Evolutionary conservation across 2,329 filamentous ascomycete genomes (phyloP).

Genomic region (Thermomyces lanuginosus): DNA sequence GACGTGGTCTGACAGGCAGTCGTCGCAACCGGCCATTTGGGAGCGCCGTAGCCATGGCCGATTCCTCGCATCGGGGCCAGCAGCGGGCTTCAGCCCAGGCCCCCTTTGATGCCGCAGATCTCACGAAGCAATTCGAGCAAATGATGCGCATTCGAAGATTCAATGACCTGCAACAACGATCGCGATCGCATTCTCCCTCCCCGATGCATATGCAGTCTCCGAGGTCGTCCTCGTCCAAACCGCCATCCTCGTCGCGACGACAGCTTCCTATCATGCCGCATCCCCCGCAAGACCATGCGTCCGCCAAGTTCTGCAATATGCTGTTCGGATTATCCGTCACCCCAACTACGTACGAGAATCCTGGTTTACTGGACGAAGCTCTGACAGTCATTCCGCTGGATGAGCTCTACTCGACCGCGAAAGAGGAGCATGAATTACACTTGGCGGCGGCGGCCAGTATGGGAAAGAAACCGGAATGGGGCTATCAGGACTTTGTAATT

Average conservation of each 20-base stretch:
- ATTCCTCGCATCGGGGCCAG: slow-evolving; percentile 2
- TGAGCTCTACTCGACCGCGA: slow-evolving; percentile 80
- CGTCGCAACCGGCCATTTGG: no score
- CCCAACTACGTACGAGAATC: slow-evolving; percentile 90
- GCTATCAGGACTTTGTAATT: slow-evolving; percentile 93
- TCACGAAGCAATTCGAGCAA: slow-evolving; percentile 73
- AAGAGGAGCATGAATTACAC: slow-evolving; percentile 80
- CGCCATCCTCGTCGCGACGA: slow-evolving; percentile 14
- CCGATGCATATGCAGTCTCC: slow-evolving; percentile 30
- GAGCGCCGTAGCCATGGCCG: slow-evolving; percentile 3
- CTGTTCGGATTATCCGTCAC: slow-evolving; percentile 74
- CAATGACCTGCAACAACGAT: slow-evolving; percentile 56
- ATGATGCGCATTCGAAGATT: slow-evolving; percentile 73
- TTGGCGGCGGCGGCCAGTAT: slow-evolving; percentile 78
- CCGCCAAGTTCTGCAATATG: slow-evolving; percentile 63
- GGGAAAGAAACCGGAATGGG: slow-evolving; percentile 76
- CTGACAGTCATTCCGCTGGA: slow-evolving; percentile 74
- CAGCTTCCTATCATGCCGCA: slow-evolving; percentile 52
- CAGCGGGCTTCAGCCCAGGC: slow-evolving; percentile 1
- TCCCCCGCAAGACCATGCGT: slow-evolving; percentile 54
- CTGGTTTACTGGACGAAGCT: slow-evolving; percentile 82
- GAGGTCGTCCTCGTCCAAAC: slow-evolving; percentile 19
- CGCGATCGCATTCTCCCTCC: slow-evolving; percentile 43
- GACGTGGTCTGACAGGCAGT: no score
- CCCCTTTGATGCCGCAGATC: slow-evolving; percentile 38